phyloP scores from a whole-genome alignment of 1,139 yeast genomes.

The Magnusiomyces fungicola region DNA sequence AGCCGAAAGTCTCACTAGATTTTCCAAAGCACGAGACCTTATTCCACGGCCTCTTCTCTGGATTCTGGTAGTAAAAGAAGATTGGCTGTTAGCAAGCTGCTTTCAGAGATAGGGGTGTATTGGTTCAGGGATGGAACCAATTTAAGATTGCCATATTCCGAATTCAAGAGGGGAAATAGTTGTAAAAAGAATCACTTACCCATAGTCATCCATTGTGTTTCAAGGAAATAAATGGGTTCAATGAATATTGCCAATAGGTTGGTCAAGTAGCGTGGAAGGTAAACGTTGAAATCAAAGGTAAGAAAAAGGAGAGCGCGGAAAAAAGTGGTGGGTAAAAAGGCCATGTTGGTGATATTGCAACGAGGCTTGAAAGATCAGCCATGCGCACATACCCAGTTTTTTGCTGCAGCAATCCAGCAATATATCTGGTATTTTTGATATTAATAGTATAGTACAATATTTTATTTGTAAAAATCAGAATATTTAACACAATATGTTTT shows the following conservation, averaged over 20 bases:
- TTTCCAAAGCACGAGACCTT: slow-evolving; percentile 54
- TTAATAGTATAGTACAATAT: too few species aligned
- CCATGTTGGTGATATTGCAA: too few species aligned
- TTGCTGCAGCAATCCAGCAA: too few species aligned
- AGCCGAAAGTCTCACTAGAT: slow-evolving; percentile 37
- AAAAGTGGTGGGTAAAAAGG: too few species aligned
- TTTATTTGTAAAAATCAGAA: too few species aligned
- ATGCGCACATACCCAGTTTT: too few species aligned
- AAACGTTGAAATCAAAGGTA: too few species aligned
- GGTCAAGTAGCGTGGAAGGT: too few species aligned
- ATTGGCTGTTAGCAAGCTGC: slow-evolving; percentile 2
- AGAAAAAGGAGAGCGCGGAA: too few species aligned
- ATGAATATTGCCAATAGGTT: neutral
- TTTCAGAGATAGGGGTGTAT: neutral
- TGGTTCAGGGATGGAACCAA: neutral
- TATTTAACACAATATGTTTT: too few species aligned
- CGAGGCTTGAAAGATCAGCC: too few species aligned
- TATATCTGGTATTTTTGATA: too few species aligned
- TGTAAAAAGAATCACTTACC: slow-evolving; percentile 19
- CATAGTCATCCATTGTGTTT: slow-evolving; percentile 27
- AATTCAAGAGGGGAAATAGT: neutral
- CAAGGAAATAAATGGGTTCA: neutral
- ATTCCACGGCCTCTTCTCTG: slow-evolving; percentile 32
- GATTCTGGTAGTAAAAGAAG: slow-evolving; percentile 17
- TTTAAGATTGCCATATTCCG: neutral